These are phyloP conservation scores for Wilcoxina mikolae DNA, from an alignment of 495 filamentous ascomycete genomes.

Conservation along the genomic window DNA sequence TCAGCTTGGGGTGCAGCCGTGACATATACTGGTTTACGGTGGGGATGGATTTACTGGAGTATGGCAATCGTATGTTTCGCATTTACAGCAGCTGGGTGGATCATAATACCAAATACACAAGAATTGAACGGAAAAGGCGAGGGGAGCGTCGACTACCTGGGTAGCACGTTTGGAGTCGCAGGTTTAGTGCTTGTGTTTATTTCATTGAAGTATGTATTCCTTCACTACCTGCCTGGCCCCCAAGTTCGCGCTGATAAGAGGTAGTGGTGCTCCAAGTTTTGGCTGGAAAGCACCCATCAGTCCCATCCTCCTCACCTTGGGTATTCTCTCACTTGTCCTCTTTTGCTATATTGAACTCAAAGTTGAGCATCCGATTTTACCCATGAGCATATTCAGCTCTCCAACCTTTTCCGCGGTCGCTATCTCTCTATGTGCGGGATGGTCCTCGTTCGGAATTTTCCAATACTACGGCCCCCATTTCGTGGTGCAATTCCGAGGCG, in stretches of 20 bases:
- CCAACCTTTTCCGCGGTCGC: constrained; percentile 41
- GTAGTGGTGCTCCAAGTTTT: constrained; percentile 43
- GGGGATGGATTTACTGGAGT: constrained; percentile 54
- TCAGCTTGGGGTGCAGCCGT: constrained; percentile 35
- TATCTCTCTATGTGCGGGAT: constrained; percentile 40
- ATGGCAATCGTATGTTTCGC: constrained; percentile 36
- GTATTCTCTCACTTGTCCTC: constrained; percentile 35
- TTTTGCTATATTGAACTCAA: constrained; percentile 41
- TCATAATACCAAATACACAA: constrained; percentile 38
- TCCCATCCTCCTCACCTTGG: constrained; percentile 42
- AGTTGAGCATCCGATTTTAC: constrained; percentile 39
- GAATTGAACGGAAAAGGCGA: constrained; percentile 14
- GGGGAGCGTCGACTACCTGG: constrained; percentile 37
- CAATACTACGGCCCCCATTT: constrained; percentile 45
- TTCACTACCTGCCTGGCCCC: background rate
- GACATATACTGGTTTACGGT: constrained; percentile 42
- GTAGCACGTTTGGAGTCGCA: constrained; percentile 38
- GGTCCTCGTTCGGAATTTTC: constrained; percentile 48
- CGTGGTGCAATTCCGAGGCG: constrained; percentile 35
- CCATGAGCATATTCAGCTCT: constrained; percentile 35
- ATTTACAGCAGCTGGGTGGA: constrained; percentile 32
- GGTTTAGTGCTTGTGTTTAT: constrained; percentile 38
- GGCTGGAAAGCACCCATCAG: constrained; percentile 43
- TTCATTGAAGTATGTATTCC: constrained; percentile 13
- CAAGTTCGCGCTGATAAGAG: background rate